Evolutionary conservation across 257 asterid genomes (phyloP), one percentile per base, ranked within the genome.

Genomic region (Apocynum venetum): DNA sequence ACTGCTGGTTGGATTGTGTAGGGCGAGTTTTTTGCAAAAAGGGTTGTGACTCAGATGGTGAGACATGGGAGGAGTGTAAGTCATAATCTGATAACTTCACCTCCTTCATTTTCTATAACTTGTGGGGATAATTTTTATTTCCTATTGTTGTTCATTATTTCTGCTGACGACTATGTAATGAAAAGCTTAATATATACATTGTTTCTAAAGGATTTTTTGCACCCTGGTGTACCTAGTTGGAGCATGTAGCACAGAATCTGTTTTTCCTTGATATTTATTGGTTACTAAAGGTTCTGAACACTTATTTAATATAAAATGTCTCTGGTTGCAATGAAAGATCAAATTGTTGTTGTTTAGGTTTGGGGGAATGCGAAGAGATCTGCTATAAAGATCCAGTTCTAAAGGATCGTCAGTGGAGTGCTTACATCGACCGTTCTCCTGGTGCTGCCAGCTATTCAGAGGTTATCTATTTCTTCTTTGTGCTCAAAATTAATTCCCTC

Each of bases 21-120:
- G 98, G 98, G 98, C 86, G 98, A 84, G 94, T 93, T 67, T 93
- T 88, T 73, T 93, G 98, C 92, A 92, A 93, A 76, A 93, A 93
- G 77, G 97, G 97, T 3, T 90, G 97, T 68, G 91, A 92, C 84
- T 86, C 92, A 80, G 97, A 92, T 86, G 96, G 94, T 7, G 97
- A 93, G 6, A 86, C 97, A 17, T 88, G 89, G 91, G 94, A 90
- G 48, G 97, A 89, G 68, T 93, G 97, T 90, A 88, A 85, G 97
- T 87, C 65, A 38, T 40, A 57, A 71, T 47, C 65, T 81, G 46
- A 67, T 47, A 73, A 51, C 10, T 25, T 66, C 48, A 14, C 66
- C 56, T 67, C 48, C 67, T 65, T 77, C 47, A 31, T 49, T 52
- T 43, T 6, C 14, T 61, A 25, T 71, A 70, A 66, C 36, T 51